phyloP scores from a whole-genome alignment of 176 grass and related monocot species.

The Chrysopogon serrulatus region DNA sequence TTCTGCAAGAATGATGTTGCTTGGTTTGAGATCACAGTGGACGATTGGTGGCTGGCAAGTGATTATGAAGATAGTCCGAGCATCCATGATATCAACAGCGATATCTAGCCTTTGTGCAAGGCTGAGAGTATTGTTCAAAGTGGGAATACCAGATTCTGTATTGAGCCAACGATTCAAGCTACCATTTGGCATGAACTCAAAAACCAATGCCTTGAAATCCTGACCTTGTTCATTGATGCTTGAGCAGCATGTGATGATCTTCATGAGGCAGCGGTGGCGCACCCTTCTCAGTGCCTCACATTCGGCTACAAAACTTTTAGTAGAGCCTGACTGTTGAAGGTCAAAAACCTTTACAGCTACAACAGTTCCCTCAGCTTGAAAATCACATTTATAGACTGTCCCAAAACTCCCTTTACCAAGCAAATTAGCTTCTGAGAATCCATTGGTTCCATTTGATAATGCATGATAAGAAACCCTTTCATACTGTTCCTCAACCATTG shows the following conservation, averaged over 20 bases:
- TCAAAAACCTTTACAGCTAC: slow-evolving; percentile 33
- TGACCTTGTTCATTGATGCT: not conserved
- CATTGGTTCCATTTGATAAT: slow-evolving; percentile 6
- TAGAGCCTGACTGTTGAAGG: not conserved
- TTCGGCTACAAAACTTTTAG: slow-evolving; percentile 19
- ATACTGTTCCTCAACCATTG: not conserved
- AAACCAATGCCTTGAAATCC: slow-evolving; percentile 34
- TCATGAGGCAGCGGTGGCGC: slow-evolving; percentile 12
- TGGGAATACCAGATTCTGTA: not conserved
- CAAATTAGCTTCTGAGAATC: not conserved
- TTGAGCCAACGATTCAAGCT: not conserved
- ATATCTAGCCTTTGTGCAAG: not conserved
- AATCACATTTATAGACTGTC: not conserved
- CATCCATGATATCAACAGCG: not conserved
- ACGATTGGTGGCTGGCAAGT: not conserved
- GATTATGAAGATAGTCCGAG: slow-evolving; percentile 9
- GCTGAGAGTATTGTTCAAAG: not conserved
- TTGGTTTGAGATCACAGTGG: slow-evolving; percentile 58
- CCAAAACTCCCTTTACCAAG: slow-evolving; percentile 16
- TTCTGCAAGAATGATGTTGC: slow-evolving; percentile 56
- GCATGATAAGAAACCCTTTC: not conserved
- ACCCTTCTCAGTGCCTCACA: slow-evolving; percentile 18
- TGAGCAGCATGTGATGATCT: slow-evolving; percentile 31
- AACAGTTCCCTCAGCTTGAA: not conserved
- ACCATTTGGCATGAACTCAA: slow-evolving; percentile 28